Evolutionary conservation across 805 yeast genomes (phyloP), one percentile per base, ranked within the genome.

Genomic region (Candida jianshihensis): DNA sequence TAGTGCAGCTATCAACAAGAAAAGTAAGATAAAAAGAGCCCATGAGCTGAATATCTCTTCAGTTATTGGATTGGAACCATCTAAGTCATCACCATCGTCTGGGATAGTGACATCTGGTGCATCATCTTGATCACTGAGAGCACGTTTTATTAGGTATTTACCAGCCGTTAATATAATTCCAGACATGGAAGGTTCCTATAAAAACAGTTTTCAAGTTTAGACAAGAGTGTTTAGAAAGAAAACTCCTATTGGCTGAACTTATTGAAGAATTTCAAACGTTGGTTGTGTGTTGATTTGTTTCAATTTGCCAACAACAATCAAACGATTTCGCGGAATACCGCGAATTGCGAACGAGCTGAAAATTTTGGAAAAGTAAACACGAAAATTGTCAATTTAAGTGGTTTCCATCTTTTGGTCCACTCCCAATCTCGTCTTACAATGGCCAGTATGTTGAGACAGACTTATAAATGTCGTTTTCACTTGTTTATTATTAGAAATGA

Each of bases 31-130:
- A 60, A 88, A 89, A 21, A 92, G 64, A 0, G 98, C 97, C 99
- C 98, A 92, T 0, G 97, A 87, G 5, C 95, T 84, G 59, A 88
- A 92, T 49, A 92, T 87, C 59, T 92, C 99, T 51, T 90, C 96
- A 4, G 90, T 78, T 16, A 87, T 82, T 0, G 97, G 96, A 52
- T 85, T 87, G 6, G 80, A 70, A 21, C 69, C 74, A 12, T 71
- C 81, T 12, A 69, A 78, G 25, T 78, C 86, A 47, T 71, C 56
- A 30, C 68, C 54, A 32, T 69, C 75, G 31, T 69, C 75, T 3
- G 61, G 56, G 9, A 60, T 49, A 1, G 70, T 59, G 11, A 49
- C 43, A 34, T 59, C 67, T 6, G 59, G 76, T 10, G 58, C 37
- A 28, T 51, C 48, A 14, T 38, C 49, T 15, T 35, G 42, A 6